A percentile compares a stretch with the other conserved stretches of the same genome.
Evolutionary conservation across 2,329 filamentous ascomycete genomes (phyloP).

Genomic region (Incumbomyces lentus): DNA sequence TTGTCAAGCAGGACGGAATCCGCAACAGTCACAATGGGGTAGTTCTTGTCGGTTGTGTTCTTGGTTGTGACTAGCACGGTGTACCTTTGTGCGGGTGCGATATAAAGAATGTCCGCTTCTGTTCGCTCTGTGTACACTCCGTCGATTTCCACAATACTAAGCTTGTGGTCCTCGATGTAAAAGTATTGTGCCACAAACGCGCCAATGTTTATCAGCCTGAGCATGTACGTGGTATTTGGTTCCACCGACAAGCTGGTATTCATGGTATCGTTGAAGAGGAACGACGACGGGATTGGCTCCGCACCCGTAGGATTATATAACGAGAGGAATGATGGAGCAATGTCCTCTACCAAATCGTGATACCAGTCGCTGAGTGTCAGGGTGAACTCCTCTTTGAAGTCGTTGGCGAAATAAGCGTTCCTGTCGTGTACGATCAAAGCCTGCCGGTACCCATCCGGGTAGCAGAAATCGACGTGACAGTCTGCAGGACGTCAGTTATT

Average conservation of each 20-base stretch:
- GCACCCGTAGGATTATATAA: slow-evolving; percentile 44
- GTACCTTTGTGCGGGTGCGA: slow-evolving; percentile 54
- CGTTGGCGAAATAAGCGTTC: slow-evolving; percentile 41
- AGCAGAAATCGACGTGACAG: slow-evolving; percentile 53
- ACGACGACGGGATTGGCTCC: slow-evolving; percentile 56
- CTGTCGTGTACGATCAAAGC: slow-evolving; percentile 54
- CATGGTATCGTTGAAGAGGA: slow-evolving; percentile 58
- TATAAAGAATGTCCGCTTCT: slow-evolving; percentile 51
- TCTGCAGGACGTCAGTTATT: too few relatives aligned
- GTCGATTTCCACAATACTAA: slow-evolving; percentile 30
- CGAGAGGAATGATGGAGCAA: slow-evolving; percentile 44
- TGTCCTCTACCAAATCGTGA: too few relatives aligned
- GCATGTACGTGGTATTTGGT: slow-evolving; percentile 61
- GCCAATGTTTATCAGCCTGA: slow-evolving; percentile 64
- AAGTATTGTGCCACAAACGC: slow-evolving; percentile 52
- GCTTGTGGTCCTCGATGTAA: slow-evolving; percentile 32
- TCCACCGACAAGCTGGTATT: slow-evolving; percentile 49
- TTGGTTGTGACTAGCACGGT: slow-evolving; percentile 44
- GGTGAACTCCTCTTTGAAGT: slow-evolving; percentile 51
- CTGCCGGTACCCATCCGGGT: slow-evolving; percentile 58
- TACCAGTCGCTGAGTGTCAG: slow-evolving; percentile 67
- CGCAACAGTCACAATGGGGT: slow-evolving; percentile 45
- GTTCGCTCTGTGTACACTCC: slow-evolving; percentile 29
- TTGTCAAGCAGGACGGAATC: slow-evolving; percentile 25
- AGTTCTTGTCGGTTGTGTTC: slow-evolving; percentile 49